These are phyloP conservation scores for Cystobasidiopsis lactophilus DNA, from an alignment of 768 basidiomycete species.

Conservation along the genomic window DNA sequence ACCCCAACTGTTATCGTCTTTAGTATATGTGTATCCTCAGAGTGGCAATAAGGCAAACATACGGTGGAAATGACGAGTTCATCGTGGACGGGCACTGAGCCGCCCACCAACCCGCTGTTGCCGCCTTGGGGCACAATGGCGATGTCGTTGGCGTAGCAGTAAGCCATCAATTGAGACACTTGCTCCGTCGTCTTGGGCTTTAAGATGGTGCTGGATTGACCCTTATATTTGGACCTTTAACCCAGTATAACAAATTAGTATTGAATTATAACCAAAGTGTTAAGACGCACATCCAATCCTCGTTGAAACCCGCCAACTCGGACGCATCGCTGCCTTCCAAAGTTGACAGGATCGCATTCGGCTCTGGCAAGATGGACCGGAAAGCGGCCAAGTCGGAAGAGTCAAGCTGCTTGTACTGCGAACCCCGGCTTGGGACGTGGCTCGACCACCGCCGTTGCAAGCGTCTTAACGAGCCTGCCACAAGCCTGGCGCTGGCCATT, in stretches of 20 bases:
- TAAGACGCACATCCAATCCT: conserved; percentile 38
- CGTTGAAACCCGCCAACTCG: conserved; percentile 59
- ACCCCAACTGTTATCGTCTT: conserved; percentile 38
- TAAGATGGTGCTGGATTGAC: conserved; percentile 60
- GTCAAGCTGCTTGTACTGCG: conserved; percentile 19
- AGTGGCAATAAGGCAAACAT: neutral
- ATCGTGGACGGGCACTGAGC: conserved; percentile 66
- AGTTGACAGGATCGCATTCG: conserved; percentile 23
- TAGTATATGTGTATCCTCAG: neutral
- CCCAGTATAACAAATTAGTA: no score
- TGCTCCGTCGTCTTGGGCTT: conserved; percentile 71
- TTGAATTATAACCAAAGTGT: no score
- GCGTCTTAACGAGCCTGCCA: no score
- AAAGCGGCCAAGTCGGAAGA: conserved; percentile 22
- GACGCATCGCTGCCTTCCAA: conserved; percentile 18
- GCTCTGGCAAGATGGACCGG: conserved; percentile 22
- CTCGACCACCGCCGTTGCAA: no score
- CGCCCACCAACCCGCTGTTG: conserved; percentile 89
- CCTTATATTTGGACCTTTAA: conserved; percentile 89
- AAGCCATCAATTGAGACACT: conserved; percentile 68
- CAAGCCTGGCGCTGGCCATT: no score
- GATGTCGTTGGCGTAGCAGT: conserved; percentile 58
- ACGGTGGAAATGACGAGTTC: conserved; percentile 54
- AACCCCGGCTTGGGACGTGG: conserved; percentile 5
- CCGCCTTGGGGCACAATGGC: conserved; percentile 95